These are phyloP conservation scores for Didymella pomorum DNA, from an alignment of 2,329 filamentous ascomycete genomes.

Conservation along the genomic window DNA sequence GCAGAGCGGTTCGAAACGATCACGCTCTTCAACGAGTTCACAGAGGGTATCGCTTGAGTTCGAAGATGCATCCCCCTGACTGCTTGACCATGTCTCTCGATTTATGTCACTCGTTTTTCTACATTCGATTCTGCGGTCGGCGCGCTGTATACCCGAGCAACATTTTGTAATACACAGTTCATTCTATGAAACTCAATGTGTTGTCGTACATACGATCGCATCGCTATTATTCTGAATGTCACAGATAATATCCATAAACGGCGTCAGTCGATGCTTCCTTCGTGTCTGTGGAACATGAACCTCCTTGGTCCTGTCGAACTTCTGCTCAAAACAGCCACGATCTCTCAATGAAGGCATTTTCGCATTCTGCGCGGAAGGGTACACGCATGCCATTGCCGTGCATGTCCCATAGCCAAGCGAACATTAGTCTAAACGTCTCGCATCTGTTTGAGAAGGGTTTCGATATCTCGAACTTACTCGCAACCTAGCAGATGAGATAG, in stretches of 20 bases:
- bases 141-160: constrained; percentile 11
- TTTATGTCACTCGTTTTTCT: background rate
- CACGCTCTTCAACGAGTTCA: constrained; percentile 26
- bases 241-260: background rate
- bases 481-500: no score
- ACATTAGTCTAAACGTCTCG: background rate
- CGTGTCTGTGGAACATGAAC: background rate
- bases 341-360: background rate
- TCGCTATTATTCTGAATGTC: background rate
- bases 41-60: constrained; percentile 21
- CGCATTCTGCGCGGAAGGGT: background rate
- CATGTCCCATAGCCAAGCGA: background rate
- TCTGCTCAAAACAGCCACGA: background rate
- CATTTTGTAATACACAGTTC: constrained; percentile 10
- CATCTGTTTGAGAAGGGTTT: no score
- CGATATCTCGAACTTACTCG: no score
- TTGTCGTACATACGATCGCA: background rate
- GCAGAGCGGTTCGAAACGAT: constrained; percentile 22
- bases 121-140: constrained; percentile 6
- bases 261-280: background rate
- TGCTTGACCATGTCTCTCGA: background rate
- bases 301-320: background rate
- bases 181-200: background rate
- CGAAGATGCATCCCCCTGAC: background rate
- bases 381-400: background rate